Percentiles rank a stretch among this genome's conserved stretches.
phyloP scores from a whole-genome alignment of 1,139 yeast species.

The Trichomonascaceae sp. region DNA sequence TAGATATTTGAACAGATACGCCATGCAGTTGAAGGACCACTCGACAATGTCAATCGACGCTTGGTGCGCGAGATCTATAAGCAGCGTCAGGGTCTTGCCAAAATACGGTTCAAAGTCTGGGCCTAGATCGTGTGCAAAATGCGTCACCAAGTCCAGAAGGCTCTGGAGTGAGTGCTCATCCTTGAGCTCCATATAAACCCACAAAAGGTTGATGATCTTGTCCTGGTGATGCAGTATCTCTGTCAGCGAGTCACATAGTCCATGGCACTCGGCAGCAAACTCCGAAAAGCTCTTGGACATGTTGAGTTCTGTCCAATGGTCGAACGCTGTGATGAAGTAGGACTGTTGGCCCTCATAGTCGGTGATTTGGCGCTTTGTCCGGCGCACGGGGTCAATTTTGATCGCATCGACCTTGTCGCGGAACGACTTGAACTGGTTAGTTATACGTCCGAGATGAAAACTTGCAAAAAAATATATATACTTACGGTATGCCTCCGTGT shows the following conservation, averaged over 20 bases:
- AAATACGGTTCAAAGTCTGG: constrained; percentile 76
- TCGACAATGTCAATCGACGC: constrained; percentile 52
- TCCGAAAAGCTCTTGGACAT: constrained; percentile 59
- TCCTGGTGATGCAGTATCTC: constrained; percentile 64
- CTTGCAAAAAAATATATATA: neutral
- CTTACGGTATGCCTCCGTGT: constrained; percentile 12
- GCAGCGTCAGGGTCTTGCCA: constrained; percentile 35
- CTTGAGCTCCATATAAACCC: constrained; percentile 36
- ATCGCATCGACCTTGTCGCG: constrained; percentile 73
- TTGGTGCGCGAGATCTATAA: constrained; percentile 40
- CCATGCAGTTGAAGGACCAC: constrained; percentile 73
- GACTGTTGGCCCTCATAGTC: constrained; percentile 52
- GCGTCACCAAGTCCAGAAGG: constrained; percentile 63
- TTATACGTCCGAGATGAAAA: neutral
- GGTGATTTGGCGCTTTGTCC: constrained; percentile 49
- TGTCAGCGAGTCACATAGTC: constrained; percentile 57
- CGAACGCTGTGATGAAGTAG: constrained; percentile 64
- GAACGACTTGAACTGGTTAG: constrained; percentile 45
- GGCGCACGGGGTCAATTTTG: constrained; percentile 70
- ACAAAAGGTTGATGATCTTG: constrained; percentile 43
- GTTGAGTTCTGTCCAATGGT: constrained; percentile 83
- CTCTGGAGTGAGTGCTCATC: constrained; percentile 74
- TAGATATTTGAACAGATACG: constrained; percentile 80
- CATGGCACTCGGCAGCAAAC: constrained; percentile 44
- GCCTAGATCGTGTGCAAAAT: constrained; percentile 86